phyloP scores from a whole-genome alignment of 306 rosid genomes.

The Pueraria montana region DNA sequence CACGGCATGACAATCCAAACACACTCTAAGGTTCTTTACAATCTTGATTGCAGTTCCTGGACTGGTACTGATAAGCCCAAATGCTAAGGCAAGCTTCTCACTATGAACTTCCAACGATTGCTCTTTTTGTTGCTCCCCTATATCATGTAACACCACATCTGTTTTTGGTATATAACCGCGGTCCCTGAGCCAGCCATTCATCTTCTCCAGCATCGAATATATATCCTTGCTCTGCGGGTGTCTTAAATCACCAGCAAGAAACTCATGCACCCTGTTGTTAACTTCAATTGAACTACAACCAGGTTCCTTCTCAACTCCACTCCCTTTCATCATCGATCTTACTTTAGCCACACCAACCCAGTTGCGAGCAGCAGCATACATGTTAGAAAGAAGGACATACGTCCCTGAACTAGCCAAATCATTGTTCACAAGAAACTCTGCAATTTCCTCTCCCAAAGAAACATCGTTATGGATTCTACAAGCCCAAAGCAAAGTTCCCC shows the following conservation, averaged over 20 bases:
- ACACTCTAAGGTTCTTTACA: constrained; percentile 81
- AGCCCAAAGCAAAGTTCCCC: constrained; percentile 90
- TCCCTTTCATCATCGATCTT: constrained; percentile 75
- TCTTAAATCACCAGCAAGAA: constrained; percentile 77
- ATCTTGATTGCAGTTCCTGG: constrained; percentile 74
- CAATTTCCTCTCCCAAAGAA: constrained; percentile 75
- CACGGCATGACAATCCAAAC: constrained; percentile 82
- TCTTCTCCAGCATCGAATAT: constrained; percentile 72
- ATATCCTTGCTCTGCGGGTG: constrained; percentile 74
- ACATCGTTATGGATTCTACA: constrained; percentile 76
- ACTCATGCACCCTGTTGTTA: constrained; percentile 75
- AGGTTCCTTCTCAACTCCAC: constrained; percentile 82
- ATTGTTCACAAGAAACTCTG: constrained; percentile 65
- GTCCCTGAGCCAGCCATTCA: constrained; percentile 70
- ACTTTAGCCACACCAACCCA: constrained; percentile 83
- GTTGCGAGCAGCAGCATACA: constrained; percentile 73
- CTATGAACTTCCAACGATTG: constrained; percentile 82
- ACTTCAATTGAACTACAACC: constrained; percentile 89
- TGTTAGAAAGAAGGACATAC: constrained; percentile 82
- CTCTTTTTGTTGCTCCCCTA: constrained; percentile 73
- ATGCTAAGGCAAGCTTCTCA: constrained; percentile 87
- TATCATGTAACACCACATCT: constrained; percentile 73
- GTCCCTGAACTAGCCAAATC: constrained; percentile 82
- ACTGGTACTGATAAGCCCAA: constrained; percentile 78
- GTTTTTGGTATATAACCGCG: constrained; percentile 71